Evolutionary conservation across 2,329 filamentous ascomycete species (phyloP).

Genomic region (Alternaria atra): DNA sequence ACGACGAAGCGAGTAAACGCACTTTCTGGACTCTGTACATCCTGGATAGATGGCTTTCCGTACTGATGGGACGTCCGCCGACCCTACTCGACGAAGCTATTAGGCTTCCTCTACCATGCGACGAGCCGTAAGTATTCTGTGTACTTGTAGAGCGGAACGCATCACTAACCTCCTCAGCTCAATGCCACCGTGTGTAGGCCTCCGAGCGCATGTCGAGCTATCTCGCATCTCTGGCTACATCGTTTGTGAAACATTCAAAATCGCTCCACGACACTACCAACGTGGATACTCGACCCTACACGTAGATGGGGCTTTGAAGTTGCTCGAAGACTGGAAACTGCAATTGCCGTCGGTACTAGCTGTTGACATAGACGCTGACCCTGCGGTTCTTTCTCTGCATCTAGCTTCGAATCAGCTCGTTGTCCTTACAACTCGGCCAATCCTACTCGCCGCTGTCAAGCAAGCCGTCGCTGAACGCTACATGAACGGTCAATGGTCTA

Average conservation of each 20-base stretch:
- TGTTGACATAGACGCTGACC: slow-evolving; percentile 21
- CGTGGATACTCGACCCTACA: slow-evolving; percentile 14
- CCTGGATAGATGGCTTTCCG: slow-evolving; percentile 40
- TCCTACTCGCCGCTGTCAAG: slow-evolving; percentile 36
- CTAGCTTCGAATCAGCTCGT: slow-evolving; percentile 39
- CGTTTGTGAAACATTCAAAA: slow-evolving; percentile 38
- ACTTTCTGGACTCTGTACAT: slow-evolving; percentile 38
- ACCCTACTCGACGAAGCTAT: slow-evolving; percentile 39
- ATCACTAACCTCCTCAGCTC: slow-evolving; percentile 23
- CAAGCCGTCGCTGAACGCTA: slow-evolving; percentile 32
- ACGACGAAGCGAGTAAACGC: slow-evolving; percentile 32
- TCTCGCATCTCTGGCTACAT: slow-evolving; percentile 35
- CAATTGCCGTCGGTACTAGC: slow-evolving; percentile 28
- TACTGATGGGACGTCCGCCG: slow-evolving; percentile 38
- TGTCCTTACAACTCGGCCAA: slow-evolving; percentile 35
- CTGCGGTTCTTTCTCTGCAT: slow-evolving; percentile 34
- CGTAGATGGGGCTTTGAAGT: slow-evolving; percentile 30
- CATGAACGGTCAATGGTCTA: slow-evolving; percentile 19
- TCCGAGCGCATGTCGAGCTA: slow-evolving; percentile 36
- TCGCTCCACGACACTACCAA: slow-evolving; percentile 26
- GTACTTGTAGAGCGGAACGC: neutral
- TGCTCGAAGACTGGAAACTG: slow-evolving; percentile 31
- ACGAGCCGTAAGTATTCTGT: slow-evolving; percentile 28
- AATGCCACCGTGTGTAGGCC: slow-evolving; percentile 33
- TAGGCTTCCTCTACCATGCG: slow-evolving; percentile 31